Base-by-base conservation (phyloP, 345 rosid species). In the Salix purpurea region DNA sequence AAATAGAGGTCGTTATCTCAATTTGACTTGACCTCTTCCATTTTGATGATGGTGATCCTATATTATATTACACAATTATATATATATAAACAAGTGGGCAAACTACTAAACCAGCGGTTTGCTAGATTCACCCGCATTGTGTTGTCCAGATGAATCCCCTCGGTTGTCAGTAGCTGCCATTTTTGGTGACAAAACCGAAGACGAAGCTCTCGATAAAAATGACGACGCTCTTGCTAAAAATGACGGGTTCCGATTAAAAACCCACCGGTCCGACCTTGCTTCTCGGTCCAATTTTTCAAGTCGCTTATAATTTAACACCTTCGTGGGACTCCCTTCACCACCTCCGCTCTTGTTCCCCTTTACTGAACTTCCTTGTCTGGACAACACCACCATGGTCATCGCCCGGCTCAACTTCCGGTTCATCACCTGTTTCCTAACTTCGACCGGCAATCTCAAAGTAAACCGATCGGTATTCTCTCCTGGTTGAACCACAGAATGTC, bases 401-500 rank as follows among this genome's bases (percentile, higher is more conserved):
- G 96, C 72, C 81, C 99, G 90, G 79, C 86, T 86, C 86, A 94
- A 67, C 73, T 86, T 80, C 83, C 89, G 86, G 78, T 70, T 86
- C 83, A 91, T 78, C 36, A 96, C 76, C 42, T 89, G 91, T 78
- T 92, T 90, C 79, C 98, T 82, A 16, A 96, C 88, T 26, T 91
- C 97, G 30, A 34, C 91, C 37, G 98, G 97, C 64, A 96, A 50
- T 42, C 86, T 79, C 32, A 96, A 65, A 9, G 97, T 96, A 88
- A 92, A 96, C 77, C 98, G 87, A 65, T 96, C 99, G 0, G 88
- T 89, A 73, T 89, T 86, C 64, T 92, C 95, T 4, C 99, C 98
- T 2, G 96, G 97, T 21, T 89, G 91, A n/a, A 96, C 80, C 78
- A 91, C 71, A 11, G 97, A 93, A 73, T 96, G 99, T 0, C 99